Conservation (phyloP, 2,329 filamentous ascomycete species). For the Teratosphaeria gauchensis region DNA sequence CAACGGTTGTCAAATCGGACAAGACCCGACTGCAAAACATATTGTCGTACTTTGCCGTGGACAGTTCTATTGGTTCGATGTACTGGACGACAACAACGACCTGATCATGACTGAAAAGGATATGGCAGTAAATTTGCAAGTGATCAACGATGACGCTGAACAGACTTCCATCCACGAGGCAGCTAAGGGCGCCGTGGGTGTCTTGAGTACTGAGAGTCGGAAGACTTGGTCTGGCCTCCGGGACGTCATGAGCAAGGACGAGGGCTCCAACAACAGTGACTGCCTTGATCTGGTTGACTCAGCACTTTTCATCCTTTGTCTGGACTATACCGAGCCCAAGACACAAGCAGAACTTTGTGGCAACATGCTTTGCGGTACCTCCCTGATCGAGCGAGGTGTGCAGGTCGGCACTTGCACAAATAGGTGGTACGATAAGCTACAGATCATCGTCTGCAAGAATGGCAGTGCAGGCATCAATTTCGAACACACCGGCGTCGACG, state of each 20-base stretch:
- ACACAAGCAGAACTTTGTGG: conserved; percentile 80
- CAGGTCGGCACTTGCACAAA: conserved; percentile 98
- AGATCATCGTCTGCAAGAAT: conserved; percentile 98
- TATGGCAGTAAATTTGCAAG: conserved; percentile 79
- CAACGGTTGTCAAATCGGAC: conserved; percentile 89
- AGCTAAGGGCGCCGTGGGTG: conserved; percentile 87
- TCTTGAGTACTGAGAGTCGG: conserved; percentile 90
- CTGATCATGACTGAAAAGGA: conserved; percentile 97
- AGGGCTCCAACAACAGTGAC: conserved; percentile 88
- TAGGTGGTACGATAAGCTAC: conserved; percentile 97
- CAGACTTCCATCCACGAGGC: conserved; percentile 87
- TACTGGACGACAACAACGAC: conserved; percentile 87
- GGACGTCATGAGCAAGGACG: conserved; percentile 76
- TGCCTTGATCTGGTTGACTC: conserved; percentile 93
- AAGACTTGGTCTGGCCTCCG: conserved; percentile 91
- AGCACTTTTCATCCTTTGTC: conserved; percentile 80
- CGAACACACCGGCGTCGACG: conserved; percentile 95
- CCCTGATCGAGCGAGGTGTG: conserved; percentile 80
- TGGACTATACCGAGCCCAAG: conserved; percentile 82
- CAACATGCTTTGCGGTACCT: conserved; percentile 97
- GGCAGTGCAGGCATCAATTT: conserved; percentile 98
- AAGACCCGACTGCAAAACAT: conserved; percentile 88
- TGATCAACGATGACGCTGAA: conserved; percentile 81
- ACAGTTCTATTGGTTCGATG: conserved; percentile 98
- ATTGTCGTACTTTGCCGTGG: conserved; percentile 87